Evolutionary conservation across 73 alveolate species (phyloP), one percentile per base, ranked within the genome.

Genomic region (Diophrys appendiculata): DNA sequence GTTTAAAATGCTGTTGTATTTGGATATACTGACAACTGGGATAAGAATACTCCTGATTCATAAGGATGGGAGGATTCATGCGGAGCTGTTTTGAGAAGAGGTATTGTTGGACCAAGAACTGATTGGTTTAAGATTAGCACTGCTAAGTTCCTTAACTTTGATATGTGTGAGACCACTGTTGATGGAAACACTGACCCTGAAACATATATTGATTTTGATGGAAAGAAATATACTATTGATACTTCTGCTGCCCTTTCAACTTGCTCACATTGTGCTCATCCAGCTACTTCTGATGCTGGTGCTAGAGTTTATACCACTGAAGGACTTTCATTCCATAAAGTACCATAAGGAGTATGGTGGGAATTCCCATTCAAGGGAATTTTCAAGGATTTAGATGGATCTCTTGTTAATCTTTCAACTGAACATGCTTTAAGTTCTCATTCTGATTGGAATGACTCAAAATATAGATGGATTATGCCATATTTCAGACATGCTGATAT

Each of bases 51-150:
- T n/a, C n/a, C n/a, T n/a, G n/a, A n/a, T n/a, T n/a, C n/a, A n/a
- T n/a, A n/a, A n/a, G n/a, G n/a, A n/a, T n/a, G n/a, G n/a, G n/a
- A n/a, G n/a, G n/a, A n/a, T n/a, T n/a, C n/a, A n/a, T n/a, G n/a
- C n/a, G n/a, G n/a, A n/a, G n/a, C n/a, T n/a, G n/a, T n/a, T n/a
- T n/a, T n/a, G n/a, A n/a, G n/a, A 27, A 80, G 88, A 26, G 97
- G 94, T 1, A 22, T 91, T 14, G 72, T 82, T 0, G 78, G 89
- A 0, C 93, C 97, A 43, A 87, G 93, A 75, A 91, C 97, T 1
- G 93, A 91, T 65, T 90, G 93, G 27, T 88, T 88, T 69, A 52
- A 68, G 30, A 89, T 90, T 14, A 71, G 83, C 43, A 71, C 60
- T 28, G 77, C 69, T 1, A 65, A 77, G 29, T 82, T 91, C 80